Evolutionary conservation across 2,329 filamentous ascomycete species (phyloP).

Genomic region (Aspergillus tamarii): DNA sequence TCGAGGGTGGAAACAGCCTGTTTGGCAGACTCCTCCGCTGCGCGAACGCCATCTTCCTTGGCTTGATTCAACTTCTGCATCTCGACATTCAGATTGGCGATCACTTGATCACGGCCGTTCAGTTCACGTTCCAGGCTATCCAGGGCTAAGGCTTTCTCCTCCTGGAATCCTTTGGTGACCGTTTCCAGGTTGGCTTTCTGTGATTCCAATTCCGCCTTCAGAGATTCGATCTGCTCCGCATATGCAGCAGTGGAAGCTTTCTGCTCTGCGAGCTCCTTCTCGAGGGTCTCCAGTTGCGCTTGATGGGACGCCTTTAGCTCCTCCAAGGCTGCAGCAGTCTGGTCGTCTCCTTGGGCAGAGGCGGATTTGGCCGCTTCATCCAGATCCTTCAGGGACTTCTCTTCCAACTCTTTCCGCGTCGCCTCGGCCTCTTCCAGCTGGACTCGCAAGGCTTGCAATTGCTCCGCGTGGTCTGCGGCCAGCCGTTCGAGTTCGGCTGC

Average conservation of each 20-base stretch:
- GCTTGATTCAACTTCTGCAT: conserved; percentile 37
- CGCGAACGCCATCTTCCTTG: conserved; percentile 41
- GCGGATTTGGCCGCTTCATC: conserved; percentile 44
- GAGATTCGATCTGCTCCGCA: conserved; percentile 31
- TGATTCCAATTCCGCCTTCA: conserved; percentile 37
- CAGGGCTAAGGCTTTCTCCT: conserved; percentile 36
- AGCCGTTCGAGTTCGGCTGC: conserved; percentile 38
- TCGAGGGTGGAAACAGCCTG: conserved; percentile 34
- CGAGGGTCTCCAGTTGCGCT: conserved; percentile 37
- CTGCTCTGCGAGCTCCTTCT: conserved; percentile 39
- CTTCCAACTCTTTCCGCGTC: conserved; percentile 41
- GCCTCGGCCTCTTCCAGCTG: conserved; percentile 41
- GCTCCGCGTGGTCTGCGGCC: conserved; percentile 35
- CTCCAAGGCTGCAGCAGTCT: conserved; percentile 39
- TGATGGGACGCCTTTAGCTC: conserved; percentile 42
- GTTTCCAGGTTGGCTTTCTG: conserved; percentile 34
- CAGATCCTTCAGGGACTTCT: conserved; percentile 40
- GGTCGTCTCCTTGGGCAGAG: conserved; percentile 38
- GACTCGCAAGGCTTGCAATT: conserved; percentile 35
- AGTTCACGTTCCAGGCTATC: conserved; percentile 38
- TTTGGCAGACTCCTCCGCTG: conserved; percentile 38
- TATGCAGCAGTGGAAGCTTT: conserved; percentile 34
- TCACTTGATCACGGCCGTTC: conserved; percentile 40
- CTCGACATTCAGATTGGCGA: conserved; percentile 44
- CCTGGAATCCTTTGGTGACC: conserved; percentile 27